Evolutionary conservation across 768 basidiomycete genomes (phyloP).

Genomic region (Xerocomus spinulosus): DNA sequence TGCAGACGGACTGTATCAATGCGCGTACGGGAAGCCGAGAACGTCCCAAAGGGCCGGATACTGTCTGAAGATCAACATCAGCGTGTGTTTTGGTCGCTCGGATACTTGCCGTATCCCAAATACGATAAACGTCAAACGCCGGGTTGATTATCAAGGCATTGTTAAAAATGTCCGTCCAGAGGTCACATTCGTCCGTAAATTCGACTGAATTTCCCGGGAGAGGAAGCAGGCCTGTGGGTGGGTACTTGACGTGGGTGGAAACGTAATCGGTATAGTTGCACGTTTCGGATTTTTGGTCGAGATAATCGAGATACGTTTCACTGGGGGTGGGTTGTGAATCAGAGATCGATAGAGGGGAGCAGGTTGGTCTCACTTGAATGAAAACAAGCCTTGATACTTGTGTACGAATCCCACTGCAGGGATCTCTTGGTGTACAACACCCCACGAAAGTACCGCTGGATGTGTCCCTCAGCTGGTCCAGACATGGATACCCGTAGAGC

Average conservation of each 20-base stretch:
- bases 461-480: too few relatives aligned
- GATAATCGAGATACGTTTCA: conserved; percentile 54
- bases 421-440: conserved; percentile 63
- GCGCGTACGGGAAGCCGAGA: conserved; percentile 71
- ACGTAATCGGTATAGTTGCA: conserved; percentile 66
- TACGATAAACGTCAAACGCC: conserved; percentile 72
- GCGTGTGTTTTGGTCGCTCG: not conserved
- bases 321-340: conserved; percentile 29
- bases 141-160: conserved; percentile 63
- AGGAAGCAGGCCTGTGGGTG: conserved; percentile 62
- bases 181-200: conserved; percentile 51
- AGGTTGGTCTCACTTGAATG: conserved; percentile 63
- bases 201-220: conserved; percentile 55
- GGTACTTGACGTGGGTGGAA: conserved; percentile 59
- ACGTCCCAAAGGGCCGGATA: conserved; percentile 76
- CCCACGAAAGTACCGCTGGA: conserved; percentile 55
- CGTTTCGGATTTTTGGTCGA: conserved; percentile 46
- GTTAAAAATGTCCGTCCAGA: conserved; percentile 63
- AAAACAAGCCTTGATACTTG: conserved; percentile 65
- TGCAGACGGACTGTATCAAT: not conserved
- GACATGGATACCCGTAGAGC: not conserved
- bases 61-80: conserved; percentile 10
- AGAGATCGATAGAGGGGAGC: not conserved
- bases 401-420: conserved; percentile 73
- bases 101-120: conserved; percentile 57